These are phyloP conservation scores for Dinochytrium kinnereticum DNA, from an alignment of 371 early-diverging fungal genomes.

Conservation along the genomic window DNA sequence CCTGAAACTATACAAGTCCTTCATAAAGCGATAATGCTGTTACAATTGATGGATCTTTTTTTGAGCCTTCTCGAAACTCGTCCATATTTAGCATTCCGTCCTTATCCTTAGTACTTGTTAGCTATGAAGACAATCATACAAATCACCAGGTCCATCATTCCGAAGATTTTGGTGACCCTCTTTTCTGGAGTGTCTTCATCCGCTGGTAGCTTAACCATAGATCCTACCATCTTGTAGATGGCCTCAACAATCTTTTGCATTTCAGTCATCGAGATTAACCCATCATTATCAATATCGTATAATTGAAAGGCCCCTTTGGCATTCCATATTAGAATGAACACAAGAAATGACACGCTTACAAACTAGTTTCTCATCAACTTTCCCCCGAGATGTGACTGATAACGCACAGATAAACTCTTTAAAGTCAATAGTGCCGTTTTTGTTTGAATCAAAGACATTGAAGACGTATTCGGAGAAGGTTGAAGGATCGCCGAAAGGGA, in stretches of 20 bases:
- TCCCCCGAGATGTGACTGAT: conserved; percentile 83
- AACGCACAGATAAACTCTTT: conserved; percentile 91
- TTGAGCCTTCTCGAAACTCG: conserved; percentile 88
- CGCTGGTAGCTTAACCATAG: conserved; percentile 84
- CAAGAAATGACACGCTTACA: conserved; percentile 2
- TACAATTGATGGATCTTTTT: conserved; percentile 86
- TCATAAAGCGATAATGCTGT: conserved; percentile 88
- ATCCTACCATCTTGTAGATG: conserved; percentile 93
- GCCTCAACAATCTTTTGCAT: conserved; percentile 90
- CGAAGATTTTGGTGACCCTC: conserved; percentile 88
- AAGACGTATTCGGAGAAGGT: conserved; percentile 80
- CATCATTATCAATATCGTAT: conserved; percentile 92
- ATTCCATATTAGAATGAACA: conserved; percentile 15
- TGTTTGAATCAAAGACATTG: conserved; percentile 51
- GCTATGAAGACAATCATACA: not conserved
- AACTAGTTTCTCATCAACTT: conserved; percentile 83
- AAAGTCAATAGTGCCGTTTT: conserved; percentile 79
- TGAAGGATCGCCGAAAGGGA: conserved; percentile 94
- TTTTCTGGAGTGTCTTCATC: conserved; percentile 88
- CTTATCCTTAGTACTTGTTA: conserved; percentile 56
- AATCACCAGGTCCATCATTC: conserved; percentile 80
- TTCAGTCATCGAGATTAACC: conserved; percentile 85
- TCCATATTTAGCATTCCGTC: conserved; percentile 80
- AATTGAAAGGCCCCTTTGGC: conserved; percentile 67
- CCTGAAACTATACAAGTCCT: conserved; percentile 52